These are phyloP conservation scores for Talaromyces ruber DNA, from an alignment of 495 filamentous ascomycete species.

Conservation along the genomic window DNA sequence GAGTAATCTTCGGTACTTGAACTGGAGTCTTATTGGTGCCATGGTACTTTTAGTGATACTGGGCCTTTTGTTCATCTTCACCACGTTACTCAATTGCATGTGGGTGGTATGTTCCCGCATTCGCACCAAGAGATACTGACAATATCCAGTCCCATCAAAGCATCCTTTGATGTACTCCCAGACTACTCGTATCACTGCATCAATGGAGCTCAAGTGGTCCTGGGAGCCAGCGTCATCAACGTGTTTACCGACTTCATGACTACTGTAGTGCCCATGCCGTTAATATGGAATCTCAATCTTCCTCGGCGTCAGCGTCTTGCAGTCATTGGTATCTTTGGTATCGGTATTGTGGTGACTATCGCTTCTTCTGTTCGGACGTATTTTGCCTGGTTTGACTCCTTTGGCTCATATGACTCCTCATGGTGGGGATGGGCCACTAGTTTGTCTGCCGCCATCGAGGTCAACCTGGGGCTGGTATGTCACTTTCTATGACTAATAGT, in stretches of 20 bases:
- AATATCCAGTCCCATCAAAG: conserved; percentile 36
- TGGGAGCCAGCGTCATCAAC: conserved; percentile 50
- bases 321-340: conserved; percentile 47
- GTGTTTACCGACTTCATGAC: conserved; percentile 50
- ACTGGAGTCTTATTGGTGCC: conserved; percentile 23
- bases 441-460: conserved; percentile 45
- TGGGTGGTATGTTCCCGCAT: conserved; percentile 18
- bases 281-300: conserved; percentile 47
- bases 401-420: conserved; percentile 41
- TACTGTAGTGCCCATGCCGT: conserved; percentile 51
- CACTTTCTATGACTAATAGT: conserved; percentile 1
- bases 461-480: conserved; percentile 53
- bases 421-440: conserved; percentile 48
- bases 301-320: conserved; percentile 45
- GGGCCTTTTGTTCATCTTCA: conserved; percentile 37
- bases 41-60: conserved; percentile 37
- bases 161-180: conserved; percentile 40
- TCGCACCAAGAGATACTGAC: background rate
- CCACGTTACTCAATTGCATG: conserved; percentile 50
- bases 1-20: conserved; percentile 21
- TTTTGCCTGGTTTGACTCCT: conserved; percentile 41
- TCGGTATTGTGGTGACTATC: conserved; percentile 50
- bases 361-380: conserved; percentile 48
- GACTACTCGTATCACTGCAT: conserved; percentile 35
- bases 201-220: conserved; percentile 37